Percentiles rank a stretch among this genome's conserved stretches.
These are phyloP conservation scores for Mycena vulgaris DNA, from an alignment of 768 basidiomycete species.

Conservation along the genomic window DNA sequence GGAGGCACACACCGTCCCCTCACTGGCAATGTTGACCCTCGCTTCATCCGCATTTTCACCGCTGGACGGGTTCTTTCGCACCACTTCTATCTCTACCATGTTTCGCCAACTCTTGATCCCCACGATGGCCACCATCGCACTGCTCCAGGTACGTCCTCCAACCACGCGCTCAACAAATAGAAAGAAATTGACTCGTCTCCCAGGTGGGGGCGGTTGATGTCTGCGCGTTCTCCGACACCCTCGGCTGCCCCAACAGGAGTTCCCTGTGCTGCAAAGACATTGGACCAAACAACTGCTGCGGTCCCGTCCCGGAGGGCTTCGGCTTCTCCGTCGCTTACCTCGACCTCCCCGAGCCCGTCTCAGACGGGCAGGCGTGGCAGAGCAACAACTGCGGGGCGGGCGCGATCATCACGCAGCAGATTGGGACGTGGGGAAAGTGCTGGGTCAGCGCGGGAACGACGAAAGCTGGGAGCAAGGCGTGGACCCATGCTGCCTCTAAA, in stretches of 20 bases:
- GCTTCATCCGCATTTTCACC: too few species aligned
- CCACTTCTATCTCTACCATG: too few species aligned
- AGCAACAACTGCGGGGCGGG: not conserved
- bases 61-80: too few species aligned
- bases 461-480: not conserved
- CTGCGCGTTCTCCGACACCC: conserved; percentile 36
- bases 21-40: too few species aligned
- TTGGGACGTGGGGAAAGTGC: not conserved
- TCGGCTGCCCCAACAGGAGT: not conserved
- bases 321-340: not conserved
- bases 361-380: conserved; percentile 6
- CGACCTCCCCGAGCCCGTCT: not conserved
- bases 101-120: too few species aligned
- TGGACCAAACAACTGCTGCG: not conserved
- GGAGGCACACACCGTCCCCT: too few species aligned
- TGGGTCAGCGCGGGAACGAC: not conserved
- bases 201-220: conserved; percentile 43
- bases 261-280: not conserved
- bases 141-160: too few species aligned
- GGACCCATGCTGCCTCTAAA: not conserved
- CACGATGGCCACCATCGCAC: too few species aligned
- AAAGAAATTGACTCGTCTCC: too few species aligned
- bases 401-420: not conserved
- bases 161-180: too few species aligned
- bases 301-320: not conserved